A percentile compares a stretch with the other conserved stretches of the same genome.
phyloP scores from a whole-genome alignment of 257 asterid species.

The Solanum chaucha region DNA sequence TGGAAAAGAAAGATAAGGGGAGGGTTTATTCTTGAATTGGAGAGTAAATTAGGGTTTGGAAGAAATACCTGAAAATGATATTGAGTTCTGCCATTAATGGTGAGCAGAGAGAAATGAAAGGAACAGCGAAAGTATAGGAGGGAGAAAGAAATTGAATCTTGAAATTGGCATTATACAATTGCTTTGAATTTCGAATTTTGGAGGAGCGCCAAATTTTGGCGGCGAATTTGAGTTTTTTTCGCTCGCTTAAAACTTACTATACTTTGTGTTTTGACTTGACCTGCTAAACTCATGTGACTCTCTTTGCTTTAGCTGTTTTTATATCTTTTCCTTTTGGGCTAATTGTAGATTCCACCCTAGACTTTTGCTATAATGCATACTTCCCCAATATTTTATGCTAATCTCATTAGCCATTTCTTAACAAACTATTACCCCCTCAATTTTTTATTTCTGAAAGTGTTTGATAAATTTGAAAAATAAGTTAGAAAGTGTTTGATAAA shows the following conservation, averaged over 20 bases:
- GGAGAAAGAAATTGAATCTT: conserved; percentile 1
- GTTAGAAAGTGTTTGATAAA: too few species aligned
- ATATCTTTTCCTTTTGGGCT: not conserved
- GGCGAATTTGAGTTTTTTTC: conserved; percentile 4
- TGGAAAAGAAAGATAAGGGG: not conserved
- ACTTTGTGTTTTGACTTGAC: not conserved
- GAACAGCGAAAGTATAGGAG: not conserved
- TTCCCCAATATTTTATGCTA: not conserved
- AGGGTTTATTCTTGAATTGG: not conserved
- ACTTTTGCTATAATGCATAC: not conserved
- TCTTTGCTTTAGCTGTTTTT: not conserved
- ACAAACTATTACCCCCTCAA: not conserved
- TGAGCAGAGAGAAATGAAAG: not conserved
- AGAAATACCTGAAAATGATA: conserved; percentile 11
- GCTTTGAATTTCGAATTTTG: conserved; percentile 18
- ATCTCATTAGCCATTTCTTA: not conserved
- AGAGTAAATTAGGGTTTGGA: conserved; percentile 15
- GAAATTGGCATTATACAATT: conserved; percentile 16
- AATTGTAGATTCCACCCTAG: not conserved
- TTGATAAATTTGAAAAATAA: too few species aligned
- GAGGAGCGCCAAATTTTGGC: conserved; percentile 47
- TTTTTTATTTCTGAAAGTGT: too few species aligned
- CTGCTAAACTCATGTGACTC: not conserved
- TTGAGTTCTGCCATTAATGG: not conserved
- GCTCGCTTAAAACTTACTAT: not conserved